Evolutionary conservation across 148 eudicot species (phyloP).

Genomic region (Silene uniflora): DNA sequence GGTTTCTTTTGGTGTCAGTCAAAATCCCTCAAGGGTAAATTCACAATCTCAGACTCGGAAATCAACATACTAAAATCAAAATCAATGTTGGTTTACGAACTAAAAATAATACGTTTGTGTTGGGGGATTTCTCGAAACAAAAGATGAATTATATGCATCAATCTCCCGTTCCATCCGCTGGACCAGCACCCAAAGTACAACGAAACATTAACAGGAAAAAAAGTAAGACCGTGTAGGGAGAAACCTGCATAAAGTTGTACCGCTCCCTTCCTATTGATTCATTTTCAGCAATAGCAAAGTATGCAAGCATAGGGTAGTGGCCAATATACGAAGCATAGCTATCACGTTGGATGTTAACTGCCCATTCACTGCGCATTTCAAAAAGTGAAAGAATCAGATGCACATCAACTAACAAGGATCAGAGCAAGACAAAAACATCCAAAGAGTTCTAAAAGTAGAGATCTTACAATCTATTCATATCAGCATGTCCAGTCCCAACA

Average conservation of each 20-base stretch:
- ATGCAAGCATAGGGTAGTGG: conserved; percentile 88
- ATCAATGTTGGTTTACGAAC: too few relatives aligned
- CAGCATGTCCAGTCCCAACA: conserved; percentile 96
- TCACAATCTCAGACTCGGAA: background rate
- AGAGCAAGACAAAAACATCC: background rate
- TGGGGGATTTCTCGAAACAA: too few relatives aligned
- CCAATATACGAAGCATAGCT: conserved; percentile 94
- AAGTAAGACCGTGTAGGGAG: conserved; percentile 23
- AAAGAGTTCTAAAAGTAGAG: background rate
- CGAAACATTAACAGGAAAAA: background rate
- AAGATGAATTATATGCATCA: too few relatives aligned
- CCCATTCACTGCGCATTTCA: conserved; percentile 44
- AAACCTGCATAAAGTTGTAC: conserved; percentile 95
- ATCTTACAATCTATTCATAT: conserved; percentile 80
- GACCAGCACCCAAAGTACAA: background rate
- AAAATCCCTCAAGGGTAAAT: background rate
- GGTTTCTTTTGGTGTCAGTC: background rate
- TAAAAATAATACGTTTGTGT: too few relatives aligned
- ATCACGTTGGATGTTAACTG: conserved; percentile 64
- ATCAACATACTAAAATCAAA: background rate
- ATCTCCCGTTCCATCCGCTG: too few relatives aligned
- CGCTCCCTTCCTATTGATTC: conserved; percentile 95
- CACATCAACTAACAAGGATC: background rate
- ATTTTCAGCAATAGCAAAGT: conserved; percentile 88
- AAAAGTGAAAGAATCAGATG: conserved; percentile 4